Percentiles rank a stretch among this genome's conserved stretches.
phyloP scores from a whole-genome alignment of 176 grass and related monocot species.

The Sorghum bicolor region Sorghum_bicolor_NCBIv3 NC_012870.2:8254501-8255000 shows the following conservation, averaged over 20 bases:
- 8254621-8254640: neutral
- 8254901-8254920: conserved; percentile 79
- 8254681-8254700: conserved; percentile 70
- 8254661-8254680: conserved; percentile 53
- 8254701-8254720: conserved; percentile 77
- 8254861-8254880: conserved; percentile 79
- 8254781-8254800: conserved; percentile 7
- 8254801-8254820: conserved; percentile 87
- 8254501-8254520: conserved; percentile 99
- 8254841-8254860: conserved; percentile 88
- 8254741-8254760: conserved; percentile 19
- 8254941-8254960: conserved; percentile 95
- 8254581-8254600: conserved; percentile 53
- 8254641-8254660: neutral
- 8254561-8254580: conserved; percentile 94
- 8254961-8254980: conserved; percentile 92
- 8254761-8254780: neutral
- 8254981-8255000: conserved; percentile 36
- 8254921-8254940: conserved; percentile 83
- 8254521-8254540: conserved; percentile 91
- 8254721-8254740: conserved; percentile 69
- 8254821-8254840: conserved; percentile 85
- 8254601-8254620: neutral
- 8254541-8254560: conserved; percentile 90
- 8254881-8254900: conserved; percentile 57